Evolutionary conservation across 2,329 filamentous ascomycete genomes (phyloP).

Genomic region (Lojkania enalia): DNA sequence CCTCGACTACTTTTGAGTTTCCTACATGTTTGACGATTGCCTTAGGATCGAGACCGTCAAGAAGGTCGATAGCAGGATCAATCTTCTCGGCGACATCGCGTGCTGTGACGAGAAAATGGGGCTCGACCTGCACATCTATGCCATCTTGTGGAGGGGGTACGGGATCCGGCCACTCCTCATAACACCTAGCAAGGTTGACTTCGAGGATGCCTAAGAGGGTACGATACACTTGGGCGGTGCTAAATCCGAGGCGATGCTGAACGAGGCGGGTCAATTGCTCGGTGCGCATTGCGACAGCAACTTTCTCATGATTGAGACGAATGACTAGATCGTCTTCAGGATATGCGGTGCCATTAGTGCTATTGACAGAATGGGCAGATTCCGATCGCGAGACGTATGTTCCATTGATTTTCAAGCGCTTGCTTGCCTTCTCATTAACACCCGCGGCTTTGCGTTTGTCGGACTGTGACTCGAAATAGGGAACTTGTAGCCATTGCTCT

Average conservation of each 20-base stretch:
- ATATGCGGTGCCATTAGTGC: constrained; percentile 4
- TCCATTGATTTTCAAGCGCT: constrained; percentile 37
- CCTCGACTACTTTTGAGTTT: constrained; percentile 8
- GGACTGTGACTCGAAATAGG: constrained; percentile 22
- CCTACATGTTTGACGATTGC: constrained; percentile 19
- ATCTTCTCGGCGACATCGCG: constrained; percentile 49
- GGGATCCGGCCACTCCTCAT: constrained; percentile 52
- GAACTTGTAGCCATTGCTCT: constrained; percentile 43
- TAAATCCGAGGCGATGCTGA: constrained; percentile 69
- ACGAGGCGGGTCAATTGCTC: constrained; percentile 74
- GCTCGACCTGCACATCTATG: constrained; percentile 39
- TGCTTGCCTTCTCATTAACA: constrained; percentile 20
- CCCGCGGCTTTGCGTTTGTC: constrained; percentile 23
- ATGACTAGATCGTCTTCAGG: constrained; percentile 71
- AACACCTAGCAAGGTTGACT: constrained; percentile 68
- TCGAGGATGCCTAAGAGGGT: constrained; percentile 73
- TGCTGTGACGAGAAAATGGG: constrained; percentile 44
- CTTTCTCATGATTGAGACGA: constrained; percentile 82
- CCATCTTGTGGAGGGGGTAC: constrained; percentile 25
- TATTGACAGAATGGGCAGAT: constrained; percentile 8
- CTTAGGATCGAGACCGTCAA: constrained; percentile 40
- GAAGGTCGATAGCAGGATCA: constrained; percentile 46
- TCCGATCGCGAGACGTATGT: constrained; percentile 31
- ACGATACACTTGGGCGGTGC: constrained; percentile 77
- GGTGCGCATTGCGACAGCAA: constrained; percentile 79